phyloP scores from a whole-genome alignment of 192 early-diverging fungal genomes.

The Funneliformis geosporum region DNA sequence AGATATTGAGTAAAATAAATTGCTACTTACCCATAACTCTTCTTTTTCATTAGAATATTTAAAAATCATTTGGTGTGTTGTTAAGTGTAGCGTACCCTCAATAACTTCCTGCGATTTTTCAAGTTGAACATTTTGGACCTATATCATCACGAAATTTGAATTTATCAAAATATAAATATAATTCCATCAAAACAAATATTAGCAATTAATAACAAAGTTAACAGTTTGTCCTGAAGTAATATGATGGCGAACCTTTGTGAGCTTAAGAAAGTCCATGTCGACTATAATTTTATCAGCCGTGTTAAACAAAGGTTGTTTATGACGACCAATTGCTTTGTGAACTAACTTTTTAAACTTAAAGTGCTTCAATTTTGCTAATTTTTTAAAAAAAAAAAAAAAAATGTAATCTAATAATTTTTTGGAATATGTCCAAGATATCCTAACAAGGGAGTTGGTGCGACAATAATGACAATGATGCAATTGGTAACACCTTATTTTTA shows the following conservation, averaged over 20 bases:
- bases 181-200: background rate
- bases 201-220: background rate
- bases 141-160: constrained; percentile 11
- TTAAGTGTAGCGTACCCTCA: constrained; percentile 67
- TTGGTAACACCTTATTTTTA: background rate
- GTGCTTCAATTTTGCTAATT: background rate
- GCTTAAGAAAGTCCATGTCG: constrained; percentile 11
- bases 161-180: background rate
- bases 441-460: background rate
- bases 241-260: constrained; percentile 5
- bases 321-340: background rate
- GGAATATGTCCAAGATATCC: no score
- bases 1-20: background rate
- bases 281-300: background rate
- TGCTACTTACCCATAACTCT: constrained; percentile 67
- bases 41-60: constrained; percentile 37
- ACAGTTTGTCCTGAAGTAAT: background rate
- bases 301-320: background rate
- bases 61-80: constrained; percentile 79
- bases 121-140: constrained; percentile 47
- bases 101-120: constrained; percentile 43
- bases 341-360: background rate
- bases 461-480: background rate
- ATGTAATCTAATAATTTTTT: background rate
- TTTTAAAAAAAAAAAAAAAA: background rate